phyloP scores from a whole-genome alignment of 140 eudicot genomes.

The Ambrosia hybrid region DNA sequence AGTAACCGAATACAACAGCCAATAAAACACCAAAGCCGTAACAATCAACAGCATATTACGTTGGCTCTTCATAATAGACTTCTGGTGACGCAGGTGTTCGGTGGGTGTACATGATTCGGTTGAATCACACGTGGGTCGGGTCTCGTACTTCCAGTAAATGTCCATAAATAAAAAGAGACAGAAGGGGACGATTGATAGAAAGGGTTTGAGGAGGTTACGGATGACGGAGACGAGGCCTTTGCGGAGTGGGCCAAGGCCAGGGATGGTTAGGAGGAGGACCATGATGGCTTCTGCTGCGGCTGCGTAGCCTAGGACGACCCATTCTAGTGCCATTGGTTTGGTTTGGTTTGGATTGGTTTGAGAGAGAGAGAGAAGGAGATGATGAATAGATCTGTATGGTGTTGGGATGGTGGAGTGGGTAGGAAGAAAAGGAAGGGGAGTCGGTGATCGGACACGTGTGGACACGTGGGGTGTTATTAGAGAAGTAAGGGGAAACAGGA shows the following conservation, averaged over 20 bases:
- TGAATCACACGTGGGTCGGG: constrained; percentile 41
- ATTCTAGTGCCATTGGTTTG: constrained; percentile 50
- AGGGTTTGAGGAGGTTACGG: constrained; percentile 55
- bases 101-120: constrained; percentile 43
- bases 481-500: too few species aligned
- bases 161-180: constrained; percentile 50
- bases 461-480: constrained; percentile 29
- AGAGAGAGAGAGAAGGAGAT: neutral
- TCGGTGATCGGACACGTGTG: constrained; percentile 21
- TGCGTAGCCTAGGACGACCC: constrained; percentile 68
- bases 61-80: constrained; percentile 59
- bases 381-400: neutral
- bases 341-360: neutral
- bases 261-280: constrained; percentile 56
- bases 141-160: constrained; percentile 65
- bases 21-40: constrained; percentile 45
- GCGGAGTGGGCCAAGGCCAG: constrained; percentile 54
- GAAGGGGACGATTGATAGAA: constrained; percentile 54
- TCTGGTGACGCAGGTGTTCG: constrained; percentile 53
- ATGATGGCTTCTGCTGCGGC: constrained; percentile 60
- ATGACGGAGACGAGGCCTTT: constrained; percentile 49
- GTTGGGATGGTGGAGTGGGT: too few species aligned
- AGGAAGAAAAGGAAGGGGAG: too few species aligned
- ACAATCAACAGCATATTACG: constrained; percentile 47
- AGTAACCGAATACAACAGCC: constrained; percentile 54